Evolutionary conservation across 1,284 basidiomycete genomes (phyloP), one percentile per base, ranked within the genome.

Genomic region (Papiliotrema fonsecae): DNA sequence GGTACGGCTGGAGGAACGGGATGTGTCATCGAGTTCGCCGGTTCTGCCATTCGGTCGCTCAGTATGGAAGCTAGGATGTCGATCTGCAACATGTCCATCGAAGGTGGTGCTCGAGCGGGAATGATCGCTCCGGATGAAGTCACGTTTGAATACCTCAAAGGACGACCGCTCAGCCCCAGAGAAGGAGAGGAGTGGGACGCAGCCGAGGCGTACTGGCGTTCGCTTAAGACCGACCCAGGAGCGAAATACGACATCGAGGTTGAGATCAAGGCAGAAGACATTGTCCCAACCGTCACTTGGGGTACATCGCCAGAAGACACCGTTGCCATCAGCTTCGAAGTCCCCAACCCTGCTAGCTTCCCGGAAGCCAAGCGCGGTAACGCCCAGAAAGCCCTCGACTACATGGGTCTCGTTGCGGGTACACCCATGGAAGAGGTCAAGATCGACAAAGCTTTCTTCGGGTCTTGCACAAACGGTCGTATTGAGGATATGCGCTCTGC

Each of bases 11-110:
- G 92, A 57, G 93, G 91, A 41, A 97, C 88, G 6, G 93, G 91
- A 11, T 82, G 80, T 61, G 90, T 96, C 56, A 92, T 97, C 68
- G 92, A 97, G 75, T 97, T 87, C 66, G 85, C 90, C 43, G 92
- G 92, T 7, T 87, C 87, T 2, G 88, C 92, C 47, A 89, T 97
- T 75, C 87, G 90, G 51, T 81, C 80, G 14, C 86, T 96, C 67
- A 89, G 86, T 65, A 93, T 96, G 89, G 92, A 97, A 72, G 89
- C 87, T 34, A 83, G 91, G 44, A 96, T 96, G 91, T 92, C 88
- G 61, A 89, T 91, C 60, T 96, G 91, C 76, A 97, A 97, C 77
- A 97, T 97, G 92, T 91, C 88, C 56, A 96, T 97, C 70, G 92
- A 97, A 75, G 93, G 84, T 52, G 92, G 92, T 67, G 93, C 92